Evolutionary conservation across 2,329 filamentous ascomycete species (phyloP).

Genomic region (Graphilbum fragrans): DNA sequence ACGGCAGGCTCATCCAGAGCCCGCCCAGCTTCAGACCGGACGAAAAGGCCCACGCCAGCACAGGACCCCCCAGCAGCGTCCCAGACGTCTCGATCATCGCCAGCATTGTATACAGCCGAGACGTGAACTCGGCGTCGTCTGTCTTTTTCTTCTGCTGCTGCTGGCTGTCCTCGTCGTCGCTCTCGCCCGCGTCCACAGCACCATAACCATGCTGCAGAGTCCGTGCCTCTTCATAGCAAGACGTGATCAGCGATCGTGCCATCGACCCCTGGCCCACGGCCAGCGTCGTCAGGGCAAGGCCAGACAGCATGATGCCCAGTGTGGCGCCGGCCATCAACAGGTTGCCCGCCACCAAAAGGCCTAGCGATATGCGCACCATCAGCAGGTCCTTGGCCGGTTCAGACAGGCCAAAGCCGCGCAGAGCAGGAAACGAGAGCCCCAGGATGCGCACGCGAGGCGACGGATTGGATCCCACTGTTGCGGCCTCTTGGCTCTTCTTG

Average conservation of each 20-base stretch:
- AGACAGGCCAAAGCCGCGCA: slow-evolving; percentile 17
- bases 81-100: slow-evolving; percentile 15
- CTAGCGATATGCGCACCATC: slow-evolving; percentile 14
- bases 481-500: too few relatives aligned
- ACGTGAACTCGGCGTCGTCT: slow-evolving; percentile 10
- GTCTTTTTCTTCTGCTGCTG: not conserved
- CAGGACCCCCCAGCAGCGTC: slow-evolving; percentile 13
- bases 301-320: slow-evolving; percentile 10
- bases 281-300: slow-evolving; percentile 7
- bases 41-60: slow-evolving; percentile 15
- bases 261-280: slow-evolving; percentile 8
- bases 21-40: slow-evolving; percentile 13
- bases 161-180: not conserved
- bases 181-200: not conserved
- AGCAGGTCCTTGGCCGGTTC: slow-evolving; percentile 14
- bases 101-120: slow-evolving; percentile 17
- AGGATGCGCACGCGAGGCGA: too few relatives aligned
- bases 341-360: slow-evolving; percentile 11
- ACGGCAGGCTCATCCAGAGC: slow-evolving; percentile 16
- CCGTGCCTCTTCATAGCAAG: slow-evolving; percentile 4
- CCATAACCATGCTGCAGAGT: not conserved
- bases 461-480: too few relatives aligned
- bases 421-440: too few relatives aligned
- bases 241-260: slow-evolving; percentile 12
- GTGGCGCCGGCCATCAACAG: slow-evolving; percentile 11